phyloP scores from a whole-genome alignment of 192 early-diverging fungal species.

The Rhizoclosmatium sp. region DNA sequence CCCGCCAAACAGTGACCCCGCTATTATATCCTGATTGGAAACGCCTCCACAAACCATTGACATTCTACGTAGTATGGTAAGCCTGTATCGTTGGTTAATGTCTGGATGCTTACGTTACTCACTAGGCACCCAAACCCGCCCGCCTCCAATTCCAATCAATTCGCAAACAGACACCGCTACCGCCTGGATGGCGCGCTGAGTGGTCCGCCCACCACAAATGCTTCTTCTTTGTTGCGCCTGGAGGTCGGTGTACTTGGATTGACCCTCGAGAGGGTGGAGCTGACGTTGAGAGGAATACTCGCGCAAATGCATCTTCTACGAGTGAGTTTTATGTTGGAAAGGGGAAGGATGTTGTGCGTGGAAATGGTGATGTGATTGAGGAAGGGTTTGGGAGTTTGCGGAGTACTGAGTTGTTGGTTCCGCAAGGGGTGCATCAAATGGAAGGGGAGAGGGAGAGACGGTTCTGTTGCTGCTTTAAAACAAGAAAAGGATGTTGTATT shows the following conservation, averaged over 20 bases:
- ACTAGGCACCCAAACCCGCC: too few species aligned
- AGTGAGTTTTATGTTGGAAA: neutral
- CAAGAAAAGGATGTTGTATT: slow-evolving; percentile 24
- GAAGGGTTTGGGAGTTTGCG: neutral
- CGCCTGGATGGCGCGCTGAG: slow-evolving; percentile 27
- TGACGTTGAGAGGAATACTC: neutral
- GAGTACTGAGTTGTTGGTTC: neutral
- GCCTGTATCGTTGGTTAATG: too few species aligned
- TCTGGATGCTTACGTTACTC: too few species aligned
- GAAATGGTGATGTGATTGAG: neutral
- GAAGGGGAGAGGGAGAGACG: neutral
- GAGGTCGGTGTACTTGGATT: slow-evolving; percentile 5
- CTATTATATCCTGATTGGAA: too few species aligned
- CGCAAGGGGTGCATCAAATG: neutral
- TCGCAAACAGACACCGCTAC: slow-evolving; percentile 19
- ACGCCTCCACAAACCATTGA: too few species aligned
- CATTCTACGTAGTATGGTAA: too few species aligned
- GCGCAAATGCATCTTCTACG: neutral
- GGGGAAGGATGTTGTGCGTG: neutral
- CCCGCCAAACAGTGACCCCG: too few species aligned
- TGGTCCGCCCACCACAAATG: slow-evolving; percentile 13
- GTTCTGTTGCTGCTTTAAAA: slow-evolving; percentile 23
- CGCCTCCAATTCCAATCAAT: slow-evolving; percentile 26
- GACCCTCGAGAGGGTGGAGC: slow-evolving; percentile 13
- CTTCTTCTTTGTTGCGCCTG: slow-evolving; percentile 21